Base-by-base conservation (phyloP, 352 stramenopile genomes). In the Phytophthora fragariaefolia region DNA sequence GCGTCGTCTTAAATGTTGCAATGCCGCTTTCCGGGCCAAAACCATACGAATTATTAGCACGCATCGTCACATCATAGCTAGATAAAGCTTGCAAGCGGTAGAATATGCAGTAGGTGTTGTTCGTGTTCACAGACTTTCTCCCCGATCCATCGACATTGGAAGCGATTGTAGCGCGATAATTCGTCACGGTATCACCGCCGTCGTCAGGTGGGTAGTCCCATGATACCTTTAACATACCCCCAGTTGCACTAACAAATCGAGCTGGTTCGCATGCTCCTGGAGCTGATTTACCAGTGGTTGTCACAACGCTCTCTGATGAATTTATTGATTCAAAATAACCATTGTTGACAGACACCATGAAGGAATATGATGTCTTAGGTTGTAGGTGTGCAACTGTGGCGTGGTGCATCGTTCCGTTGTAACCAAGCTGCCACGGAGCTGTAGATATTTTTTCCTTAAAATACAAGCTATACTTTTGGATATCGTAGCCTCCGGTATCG, bases 41-140 rank as follows among this genome's bases (percentile, higher is more conserved):
- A 0, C 79, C 84, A 17, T 71, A 79, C 0, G 24, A 30, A 47
- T 92, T 92, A 4, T 53, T 58, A 0, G 78, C 82, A 9, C 69
- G 73, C 17, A 92, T 50, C 2, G 75, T 75, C 1, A 91, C 32
- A 10, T 69, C 51, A 40, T 91, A 92, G n/a, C 69, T 63, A n/a
- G 40, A 48, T 17, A 0, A 58, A 84, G 1, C 78, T 30, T 3
- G 65, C 53, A 0, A 58, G 24, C 10, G 90, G 49, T 87, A 91
- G 54, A 89, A 87, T 4, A 57, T 38, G 24, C 66, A 80, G n/a
- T 49, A 75, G 0, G 36, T 56, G 1, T 51, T 62, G 26, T 59
- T 69, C 36, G 46, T 48, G 8, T n/a, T 42, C 23, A 71, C 43
- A 2, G 38, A 63, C 6, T 8, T 57, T 32, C 66, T 63, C 18